These are phyloP conservation scores for Casuarina glauca DNA, from an alignment of 306 rosid genomes.

Conservation along the genomic window DNA sequence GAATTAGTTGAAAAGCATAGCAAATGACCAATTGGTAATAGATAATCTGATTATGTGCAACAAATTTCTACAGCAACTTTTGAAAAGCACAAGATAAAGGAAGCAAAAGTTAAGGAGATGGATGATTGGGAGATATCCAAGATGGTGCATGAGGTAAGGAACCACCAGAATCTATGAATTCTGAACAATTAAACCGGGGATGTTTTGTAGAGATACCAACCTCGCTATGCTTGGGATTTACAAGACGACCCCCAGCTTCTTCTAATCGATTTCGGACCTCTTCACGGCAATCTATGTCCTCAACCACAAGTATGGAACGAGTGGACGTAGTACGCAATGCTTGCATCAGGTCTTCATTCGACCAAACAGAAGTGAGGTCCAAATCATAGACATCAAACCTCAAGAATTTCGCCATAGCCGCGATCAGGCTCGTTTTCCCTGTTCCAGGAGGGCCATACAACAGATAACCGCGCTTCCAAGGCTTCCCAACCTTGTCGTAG, in stretches of 20 bases:
- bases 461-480: conserved; percentile 49
- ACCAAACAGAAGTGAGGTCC: conserved; percentile 30
- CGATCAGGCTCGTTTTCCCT: conserved; percentile 46
- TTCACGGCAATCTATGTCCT: conserved; percentile 43
- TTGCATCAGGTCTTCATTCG: conserved; percentile 28
- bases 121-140: too few species aligned
- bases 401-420: conserved; percentile 40
- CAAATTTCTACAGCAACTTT: too few species aligned
- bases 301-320: conserved; percentile 44
- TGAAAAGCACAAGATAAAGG: too few species aligned
- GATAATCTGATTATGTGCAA: too few species aligned
- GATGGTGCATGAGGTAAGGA: too few species aligned
- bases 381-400: conserved; percentile 46
- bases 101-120: too few species aligned
- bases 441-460: conserved; percentile 51
- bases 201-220: too few species aligned
- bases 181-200: too few species aligned
- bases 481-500: conserved; percentile 44
- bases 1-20: too few species aligned
- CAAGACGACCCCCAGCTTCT: neutral
- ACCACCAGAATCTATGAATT: too few species aligned
- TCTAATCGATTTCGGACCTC: conserved; percentile 32
- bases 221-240: too few species aligned
- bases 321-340: conserved; percentile 27
- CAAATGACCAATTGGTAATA: too few species aligned